Conservation (phyloP, 1,284 basidiomycete genomes). For the Gomphus bonarii region DNA sequence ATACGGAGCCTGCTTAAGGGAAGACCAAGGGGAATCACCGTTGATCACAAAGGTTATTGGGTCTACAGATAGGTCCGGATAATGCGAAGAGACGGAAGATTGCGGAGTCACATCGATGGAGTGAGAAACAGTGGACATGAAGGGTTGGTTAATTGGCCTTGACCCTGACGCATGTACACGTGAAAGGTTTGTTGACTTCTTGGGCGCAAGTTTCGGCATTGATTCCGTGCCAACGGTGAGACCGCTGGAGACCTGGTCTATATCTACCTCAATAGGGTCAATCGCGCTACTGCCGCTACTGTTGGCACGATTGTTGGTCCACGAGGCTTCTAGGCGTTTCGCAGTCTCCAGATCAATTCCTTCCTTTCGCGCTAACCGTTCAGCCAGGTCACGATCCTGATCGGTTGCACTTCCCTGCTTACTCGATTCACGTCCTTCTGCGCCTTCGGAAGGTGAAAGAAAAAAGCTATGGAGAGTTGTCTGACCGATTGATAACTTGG, state of each 20-base stretch:
- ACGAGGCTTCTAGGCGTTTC: neutral
- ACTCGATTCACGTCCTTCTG: neutral
- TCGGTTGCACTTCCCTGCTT: neutral
- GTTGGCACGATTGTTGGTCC: neutral
- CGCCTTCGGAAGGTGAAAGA: neutral
- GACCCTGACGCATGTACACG: neutral
- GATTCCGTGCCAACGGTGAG: neutral
- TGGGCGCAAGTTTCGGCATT: neutral
- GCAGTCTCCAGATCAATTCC: neutral
- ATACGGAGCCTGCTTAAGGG: constrained; percentile 52
- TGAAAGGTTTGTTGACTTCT: neutral
- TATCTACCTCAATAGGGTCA: neutral
- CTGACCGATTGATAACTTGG: neutral
- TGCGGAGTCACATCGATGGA: constrained; percentile 1
- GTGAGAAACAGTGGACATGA: neutral
- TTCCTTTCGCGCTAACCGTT: neutral
- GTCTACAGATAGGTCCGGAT: constrained; percentile 31
- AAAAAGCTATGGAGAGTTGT: neutral
- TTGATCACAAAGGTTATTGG: constrained; percentile 31
- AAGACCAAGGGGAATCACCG: constrained; percentile 27
- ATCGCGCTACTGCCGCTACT: neutral
- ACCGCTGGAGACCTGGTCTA: neutral
- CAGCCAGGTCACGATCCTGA: neutral
- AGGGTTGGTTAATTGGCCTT: neutral
- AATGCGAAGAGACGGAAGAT: neutral